These are phyloP conservation scores for Geranium brycei DNA, from an alignment of 345 rosid species.

Conservation along the genomic window DNA sequence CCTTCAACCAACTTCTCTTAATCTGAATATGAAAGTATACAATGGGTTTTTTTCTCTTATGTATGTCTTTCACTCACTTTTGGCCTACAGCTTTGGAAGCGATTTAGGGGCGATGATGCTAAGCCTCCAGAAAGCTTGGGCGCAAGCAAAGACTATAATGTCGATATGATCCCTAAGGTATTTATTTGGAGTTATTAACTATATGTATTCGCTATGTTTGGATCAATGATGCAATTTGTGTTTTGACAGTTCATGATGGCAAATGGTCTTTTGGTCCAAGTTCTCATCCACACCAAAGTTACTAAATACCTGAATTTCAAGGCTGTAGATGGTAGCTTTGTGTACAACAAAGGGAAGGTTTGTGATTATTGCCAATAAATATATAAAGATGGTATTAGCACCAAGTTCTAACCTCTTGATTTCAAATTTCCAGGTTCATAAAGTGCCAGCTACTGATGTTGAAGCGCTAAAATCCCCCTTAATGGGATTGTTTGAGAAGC, in stretches of 20 bases:
- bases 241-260: conserved; percentile 68
- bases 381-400: too few species aligned
- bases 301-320: conserved; percentile 88
- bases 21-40: too few species aligned
- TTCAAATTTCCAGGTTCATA: conserved; percentile 38
- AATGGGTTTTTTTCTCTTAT: too few species aligned
- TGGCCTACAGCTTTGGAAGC: conserved; percentile 58
- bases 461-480: conserved; percentile 83
- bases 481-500: conserved; percentile 91
- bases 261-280: conserved; percentile 64
- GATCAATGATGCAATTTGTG: neutral
- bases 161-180: conserved; percentile 88
- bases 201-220: neutral
- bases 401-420: neutral
- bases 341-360: conserved; percentile 86
- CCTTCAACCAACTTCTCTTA: neutral
- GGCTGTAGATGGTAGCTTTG: conserved; percentile 90
- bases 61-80: neutral
- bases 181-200: neutral
- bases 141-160: conserved; percentile 64
- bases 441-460: conserved; percentile 81
- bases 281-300: conserved; percentile 81
- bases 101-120: conserved; percentile 50
- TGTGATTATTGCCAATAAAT: too few species aligned
- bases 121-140: conserved; percentile 55